These are phyloP conservation scores for Colletotrichum aenigma DNA, from an alignment of 2,329 filamentous ascomycete genomes.

Conservation along the genomic window DNA sequence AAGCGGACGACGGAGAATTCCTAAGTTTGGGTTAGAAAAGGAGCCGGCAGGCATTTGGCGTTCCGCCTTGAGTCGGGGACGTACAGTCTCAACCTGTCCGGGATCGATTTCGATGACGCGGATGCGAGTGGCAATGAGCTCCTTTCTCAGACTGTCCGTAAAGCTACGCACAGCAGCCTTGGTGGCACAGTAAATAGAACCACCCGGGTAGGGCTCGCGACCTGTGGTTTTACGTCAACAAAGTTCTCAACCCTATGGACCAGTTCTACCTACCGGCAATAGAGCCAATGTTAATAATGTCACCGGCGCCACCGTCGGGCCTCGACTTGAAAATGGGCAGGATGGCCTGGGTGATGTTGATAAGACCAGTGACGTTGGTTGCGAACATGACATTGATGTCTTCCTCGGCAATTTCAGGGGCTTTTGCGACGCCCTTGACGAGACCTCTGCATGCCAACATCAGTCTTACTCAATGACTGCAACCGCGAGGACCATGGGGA, in stretches of 20 bases:
- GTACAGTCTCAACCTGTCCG: slow-evolving; percentile 86
- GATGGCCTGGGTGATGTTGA: slow-evolving; percentile 95
- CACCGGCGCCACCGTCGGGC: slow-evolving; percentile 77
- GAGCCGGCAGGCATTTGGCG: neutral
- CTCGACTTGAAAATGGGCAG: slow-evolving; percentile 81
- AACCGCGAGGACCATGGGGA: neutral
- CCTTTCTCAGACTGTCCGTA: slow-evolving; percentile 81
- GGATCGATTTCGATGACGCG: slow-evolving; percentile 89
- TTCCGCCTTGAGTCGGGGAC: slow-evolving; percentile 23
- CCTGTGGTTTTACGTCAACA: slow-evolving; percentile 37
- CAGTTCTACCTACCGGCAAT: slow-evolving; percentile 66
- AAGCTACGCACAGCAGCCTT: slow-evolving; percentile 89
- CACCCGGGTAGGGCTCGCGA: slow-evolving; percentile 82
- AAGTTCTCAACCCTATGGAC: neutral
- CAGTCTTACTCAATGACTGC: neutral
- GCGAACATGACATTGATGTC: slow-evolving; percentile 89
- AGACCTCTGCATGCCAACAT: slow-evolving; percentile 65
- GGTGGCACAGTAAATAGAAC: slow-evolving; percentile 90
- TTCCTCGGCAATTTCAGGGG: slow-evolving; percentile 79
- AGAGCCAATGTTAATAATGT: slow-evolving; percentile 94
- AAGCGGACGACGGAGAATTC: slow-evolving; percentile 91
- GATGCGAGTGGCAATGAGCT: slow-evolving; percentile 81
- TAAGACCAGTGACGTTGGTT: slow-evolving; percentile 93
- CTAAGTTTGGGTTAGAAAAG: slow-evolving; percentile 35
- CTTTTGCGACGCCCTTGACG: slow-evolving; percentile 85